Conservation (phyloP, 2,329 filamentous ascomycete species). For the Nakataea oryzae region DNA sequence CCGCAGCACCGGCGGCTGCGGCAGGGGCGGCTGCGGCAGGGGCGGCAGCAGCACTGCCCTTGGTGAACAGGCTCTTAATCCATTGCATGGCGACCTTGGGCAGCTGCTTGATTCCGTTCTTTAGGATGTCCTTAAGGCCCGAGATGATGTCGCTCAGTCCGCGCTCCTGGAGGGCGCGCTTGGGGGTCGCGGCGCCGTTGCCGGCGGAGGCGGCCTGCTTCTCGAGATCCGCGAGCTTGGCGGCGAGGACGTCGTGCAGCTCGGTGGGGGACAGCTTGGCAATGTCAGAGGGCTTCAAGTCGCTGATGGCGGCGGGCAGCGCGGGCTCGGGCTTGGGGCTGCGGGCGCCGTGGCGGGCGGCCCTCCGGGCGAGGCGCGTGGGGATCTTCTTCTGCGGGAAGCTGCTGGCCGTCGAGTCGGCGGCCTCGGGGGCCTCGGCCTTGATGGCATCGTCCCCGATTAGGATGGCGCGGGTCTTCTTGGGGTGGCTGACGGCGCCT, state of each 20-base stretch:
- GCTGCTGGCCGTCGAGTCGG: too few species aligned
- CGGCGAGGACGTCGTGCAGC: too few species aligned
- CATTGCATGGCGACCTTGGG: background rate
- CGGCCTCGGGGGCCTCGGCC: too few species aligned
- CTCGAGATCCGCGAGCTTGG: too few species aligned
- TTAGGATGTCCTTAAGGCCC: background rate
- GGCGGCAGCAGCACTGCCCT: background rate
- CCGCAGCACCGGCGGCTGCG: background rate
- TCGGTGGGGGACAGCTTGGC: too few species aligned
- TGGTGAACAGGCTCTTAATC: background rate
- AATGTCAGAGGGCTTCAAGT: too few species aligned
- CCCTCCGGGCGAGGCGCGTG: background rate
- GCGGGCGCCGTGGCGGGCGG: background rate
- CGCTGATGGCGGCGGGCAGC: too few species aligned
- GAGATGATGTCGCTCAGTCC: background rate
- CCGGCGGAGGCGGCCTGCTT: too few species aligned
- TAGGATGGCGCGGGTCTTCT: background rate
- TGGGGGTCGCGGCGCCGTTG: background rate
- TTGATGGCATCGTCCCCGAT: too few species aligned
- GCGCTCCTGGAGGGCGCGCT: background rate
- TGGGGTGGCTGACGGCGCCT: background rate
- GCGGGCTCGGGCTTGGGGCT: too few species aligned
- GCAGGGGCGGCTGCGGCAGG: background rate
- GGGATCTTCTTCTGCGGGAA: background rate
- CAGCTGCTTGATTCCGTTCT: background rate